Evolutionary conservation across 805 yeast genomes (phyloP).

Genomic region (Pichia manshurica): DNA sequence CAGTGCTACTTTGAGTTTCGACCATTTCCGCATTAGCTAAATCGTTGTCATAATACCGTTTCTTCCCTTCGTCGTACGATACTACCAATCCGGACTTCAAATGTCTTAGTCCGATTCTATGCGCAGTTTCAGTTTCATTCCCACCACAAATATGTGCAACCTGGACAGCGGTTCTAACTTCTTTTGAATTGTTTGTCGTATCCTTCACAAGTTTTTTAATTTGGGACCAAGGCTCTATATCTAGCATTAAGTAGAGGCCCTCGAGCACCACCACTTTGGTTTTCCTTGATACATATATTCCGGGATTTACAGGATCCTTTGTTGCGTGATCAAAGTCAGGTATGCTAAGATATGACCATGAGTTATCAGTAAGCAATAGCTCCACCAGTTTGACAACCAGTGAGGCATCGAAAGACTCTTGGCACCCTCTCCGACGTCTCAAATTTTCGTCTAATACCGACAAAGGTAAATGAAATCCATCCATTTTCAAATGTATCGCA

Average conservation of each 20-base stretch:
- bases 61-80: slow-evolving; percentile 44
- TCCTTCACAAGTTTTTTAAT: slow-evolving; percentile 34
- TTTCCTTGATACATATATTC: slow-evolving; percentile 34
- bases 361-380: slow-evolving; percentile 20
- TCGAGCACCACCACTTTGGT: slow-evolving; percentile 61
- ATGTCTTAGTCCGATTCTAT: slow-evolving; percentile 65
- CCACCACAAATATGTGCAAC: slow-evolving; percentile 19
- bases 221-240: slow-evolving; percentile 53
- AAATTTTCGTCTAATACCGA: slow-evolving; percentile 46
- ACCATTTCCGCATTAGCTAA: slow-evolving; percentile 49
- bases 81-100: slow-evolving; percentile 47
- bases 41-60: slow-evolving; percentile 53
- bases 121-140: slow-evolving; percentile 39
- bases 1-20: slow-evolving; percentile 12
- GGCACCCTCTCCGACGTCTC: slow-evolving; percentile 69
- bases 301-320: slow-evolving; percentile 64
- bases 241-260: slow-evolving; percentile 65
- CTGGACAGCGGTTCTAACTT: slow-evolving; percentile 30
- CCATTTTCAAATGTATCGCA: slow-evolving; percentile 60
- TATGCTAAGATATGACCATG: slow-evolving; percentile 28
- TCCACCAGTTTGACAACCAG: slow-evolving; percentile 34
- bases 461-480: slow-evolving; percentile 68
- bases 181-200: not conserved
- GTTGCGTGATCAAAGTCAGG: slow-evolving; percentile 75
- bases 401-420: slow-evolving; percentile 72